Evolutionary conservation across 1,284 basidiomycete species (phyloP), one percentile per base, ranked within the genome.

Genomic region (Xerocomus minutiporus): DNA sequence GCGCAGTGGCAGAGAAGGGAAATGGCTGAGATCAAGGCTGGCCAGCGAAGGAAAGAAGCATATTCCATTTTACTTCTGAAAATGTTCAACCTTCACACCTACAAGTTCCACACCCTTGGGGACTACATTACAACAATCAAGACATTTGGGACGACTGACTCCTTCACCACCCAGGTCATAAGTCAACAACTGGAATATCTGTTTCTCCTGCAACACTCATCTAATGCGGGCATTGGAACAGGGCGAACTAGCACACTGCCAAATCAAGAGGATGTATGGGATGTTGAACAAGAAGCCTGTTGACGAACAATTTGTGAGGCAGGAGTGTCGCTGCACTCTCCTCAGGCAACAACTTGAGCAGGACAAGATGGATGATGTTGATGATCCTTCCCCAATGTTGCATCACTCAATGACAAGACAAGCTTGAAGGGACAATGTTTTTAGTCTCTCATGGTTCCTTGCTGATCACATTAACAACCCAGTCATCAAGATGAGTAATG

Each of bases 41-140:
- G 36, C 11, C 46, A 29, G 2, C 46, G 35, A n/a, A 46, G 28
- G 40, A 28, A 41, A 13, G 23, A 25, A 7, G 4, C 25, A 7
- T 2, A 8, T 8, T 41, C 25, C 7, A 11, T 11, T 11, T n/a
- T 13, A 15, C 40, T 41, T 8, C 40, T 11, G 2, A 57, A 56
- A 28, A 46, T 0, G 0, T 56, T 57, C 11, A 56, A 54, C 8
- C 44, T 51, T 13, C 15, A 54, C 13, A 54, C 6, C 4, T 57
- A 53, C 38, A 58, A 53, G 26, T 39, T 57, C 26, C 48, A 53
- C 8, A 23, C 50, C 2, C 23, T 57, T 0, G 51, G 43, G 0
- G 31, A 57, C 46, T 56, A 57, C 25, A 38, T 46, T 2, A 1
- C 5, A 2, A 55, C 17, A 6, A 56, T 55, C 13, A 44, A 31